These are phyloP conservation scores for Cladorrhinum sp. DNA, from an alignment of 2,329 filamentous ascomycete genomes.

Conservation along the genomic window DNA sequence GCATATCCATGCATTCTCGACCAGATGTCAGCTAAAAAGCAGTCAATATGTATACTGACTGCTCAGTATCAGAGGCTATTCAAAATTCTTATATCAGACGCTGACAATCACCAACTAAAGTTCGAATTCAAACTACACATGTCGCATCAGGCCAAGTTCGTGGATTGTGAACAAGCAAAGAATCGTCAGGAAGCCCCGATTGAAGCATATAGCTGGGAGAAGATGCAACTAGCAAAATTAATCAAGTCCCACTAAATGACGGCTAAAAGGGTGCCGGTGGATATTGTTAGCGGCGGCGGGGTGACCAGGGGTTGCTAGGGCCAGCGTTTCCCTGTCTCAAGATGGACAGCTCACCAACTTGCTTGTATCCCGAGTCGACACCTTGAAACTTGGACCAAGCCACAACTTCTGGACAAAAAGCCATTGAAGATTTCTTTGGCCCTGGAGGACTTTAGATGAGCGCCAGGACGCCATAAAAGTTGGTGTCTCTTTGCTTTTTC, in stretches of 20 bases:
- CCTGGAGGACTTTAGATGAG: slow-evolving; percentile 20
- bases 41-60: too few species aligned
- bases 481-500: background rate
- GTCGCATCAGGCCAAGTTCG: too few species aligned
- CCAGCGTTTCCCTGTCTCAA: background rate
- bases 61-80: too few species aligned
- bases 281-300: background rate
- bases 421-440: slow-evolving; percentile 16
- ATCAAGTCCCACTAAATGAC: background rate
- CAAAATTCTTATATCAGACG: too few species aligned
- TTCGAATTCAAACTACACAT: too few species aligned
- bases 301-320: background rate
- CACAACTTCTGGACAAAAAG: background rate
- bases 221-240: background rate
- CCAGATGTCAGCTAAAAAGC: too few species aligned
- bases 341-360: background rate
- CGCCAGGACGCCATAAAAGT: slow-evolving; percentile 7
- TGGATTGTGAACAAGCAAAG: too few species aligned
- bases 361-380: slow-evolving; percentile 3
- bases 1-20: too few species aligned
- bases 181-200: too few species aligned
- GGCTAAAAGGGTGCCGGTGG: background rate
- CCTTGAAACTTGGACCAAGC: background rate
- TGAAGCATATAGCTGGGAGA: too few species aligned
- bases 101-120: too few species aligned